A percentile compares a stretch with the other conserved stretches of the same genome.
Conservation (phyloP, 176 grass and related monocot species). For the Bonia amplexicaulis region DNA sequence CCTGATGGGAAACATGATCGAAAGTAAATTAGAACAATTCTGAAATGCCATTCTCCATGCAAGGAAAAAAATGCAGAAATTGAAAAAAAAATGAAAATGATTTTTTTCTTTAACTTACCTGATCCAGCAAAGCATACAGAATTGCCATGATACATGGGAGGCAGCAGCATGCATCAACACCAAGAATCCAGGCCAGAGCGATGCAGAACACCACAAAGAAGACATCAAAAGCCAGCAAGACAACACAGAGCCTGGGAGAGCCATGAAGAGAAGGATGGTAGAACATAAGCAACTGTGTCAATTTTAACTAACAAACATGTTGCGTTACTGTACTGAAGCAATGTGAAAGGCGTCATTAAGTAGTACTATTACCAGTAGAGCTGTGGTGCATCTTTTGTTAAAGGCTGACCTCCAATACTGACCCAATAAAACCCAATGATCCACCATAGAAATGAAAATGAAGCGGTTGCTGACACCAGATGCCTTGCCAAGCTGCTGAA, state of each 20-base stretch:
- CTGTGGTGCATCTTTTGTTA: slow-evolving; percentile 33
- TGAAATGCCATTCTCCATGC: neutral
- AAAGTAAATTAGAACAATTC: neutral
- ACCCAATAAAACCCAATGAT: slow-evolving; percentile 55
- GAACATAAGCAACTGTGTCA: neutral
- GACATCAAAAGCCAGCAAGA: slow-evolving; percentile 54
- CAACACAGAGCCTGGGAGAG: slow-evolving; percentile 45
- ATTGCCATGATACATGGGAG: slow-evolving; percentile 56
- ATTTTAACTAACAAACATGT: neutral
- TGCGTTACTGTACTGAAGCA: neutral
- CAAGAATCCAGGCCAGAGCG: slow-evolving; percentile 39
- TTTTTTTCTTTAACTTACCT: slow-evolving; percentile 13
- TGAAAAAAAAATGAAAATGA: neutral
- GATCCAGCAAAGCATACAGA: slow-evolving; percentile 49
- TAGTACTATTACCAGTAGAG: slow-evolving; percentile 35
- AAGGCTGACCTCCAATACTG: slow-evolving; percentile 38
- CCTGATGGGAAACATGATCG: slow-evolving; percentile 26
- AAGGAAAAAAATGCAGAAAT: neutral
- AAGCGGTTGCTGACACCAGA: slow-evolving; percentile 42
- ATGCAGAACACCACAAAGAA: slow-evolving; percentile 52
- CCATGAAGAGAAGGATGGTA: neutral
- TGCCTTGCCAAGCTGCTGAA: slow-evolving; percentile 37
- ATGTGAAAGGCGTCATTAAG: neutral
- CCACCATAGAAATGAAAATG: slow-evolving; percentile 59
- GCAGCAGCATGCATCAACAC: slow-evolving; percentile 49